Conservation (phyloP, 345 rosid species). For the Geranium rotundifolium region DNA sequence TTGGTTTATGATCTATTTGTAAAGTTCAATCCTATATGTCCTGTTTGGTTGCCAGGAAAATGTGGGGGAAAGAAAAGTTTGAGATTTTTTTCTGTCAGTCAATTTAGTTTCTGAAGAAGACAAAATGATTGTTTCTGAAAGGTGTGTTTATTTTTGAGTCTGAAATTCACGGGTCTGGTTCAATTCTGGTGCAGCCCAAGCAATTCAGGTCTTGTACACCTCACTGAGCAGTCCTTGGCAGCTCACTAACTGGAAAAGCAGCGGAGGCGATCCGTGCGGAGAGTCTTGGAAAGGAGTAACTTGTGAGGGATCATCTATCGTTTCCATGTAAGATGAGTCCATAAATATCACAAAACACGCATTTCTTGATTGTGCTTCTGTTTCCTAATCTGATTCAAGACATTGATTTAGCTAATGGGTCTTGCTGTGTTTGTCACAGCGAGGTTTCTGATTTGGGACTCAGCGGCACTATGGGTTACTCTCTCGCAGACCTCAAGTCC, state of each 20-base stretch:
- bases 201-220: constrained; percentile 67
- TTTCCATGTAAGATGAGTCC: constrained; percentile 56
- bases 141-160: not conserved
- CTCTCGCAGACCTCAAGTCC: constrained; percentile 58
- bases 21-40: too few relatives aligned
- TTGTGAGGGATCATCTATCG: constrained; percentile 82
- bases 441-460: constrained; percentile 72
- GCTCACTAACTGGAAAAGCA: constrained; percentile 76
- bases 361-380: not conserved
- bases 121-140: not conserved
- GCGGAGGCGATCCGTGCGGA: constrained; percentile 80
- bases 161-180: constrained; percentile 3
- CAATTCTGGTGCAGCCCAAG: constrained; percentile 53
- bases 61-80: too few relatives aligned
- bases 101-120: too few relatives aligned
- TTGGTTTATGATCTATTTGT: too few relatives aligned
- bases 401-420: constrained; percentile 8
- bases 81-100: too few relatives aligned
- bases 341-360: not conserved
- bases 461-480: constrained; percentile 82
- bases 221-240: constrained; percentile 68
- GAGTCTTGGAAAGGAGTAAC: constrained; percentile 93
- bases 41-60: too few relatives aligned
- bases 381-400: constrained; percentile 5
- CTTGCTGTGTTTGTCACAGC: constrained; percentile 27